Conservation (phyloP, 2,329 filamentous ascomycete species). For the Colletotrichum lindemuthianum region DNA sequence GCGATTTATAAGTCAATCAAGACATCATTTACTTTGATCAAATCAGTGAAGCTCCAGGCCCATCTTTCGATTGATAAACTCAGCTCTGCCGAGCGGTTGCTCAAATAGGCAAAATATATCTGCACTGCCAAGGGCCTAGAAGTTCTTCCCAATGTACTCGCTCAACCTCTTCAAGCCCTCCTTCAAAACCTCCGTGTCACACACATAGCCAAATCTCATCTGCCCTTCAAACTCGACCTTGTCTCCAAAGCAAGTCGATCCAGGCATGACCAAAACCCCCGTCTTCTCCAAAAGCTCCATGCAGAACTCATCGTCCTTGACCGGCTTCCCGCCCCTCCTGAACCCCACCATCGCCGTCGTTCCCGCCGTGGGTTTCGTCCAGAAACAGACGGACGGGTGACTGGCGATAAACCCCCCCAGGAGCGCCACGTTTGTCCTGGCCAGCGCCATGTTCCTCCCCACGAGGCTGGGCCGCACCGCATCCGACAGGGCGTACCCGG, state of each 20-base stretch:
- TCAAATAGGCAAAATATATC: neutral
- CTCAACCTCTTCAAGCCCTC: conserved; percentile 67
- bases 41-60: neutral
- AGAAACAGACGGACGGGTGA: conserved; percentile 71
- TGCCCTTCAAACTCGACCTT: conserved; percentile 75
- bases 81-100: neutral
- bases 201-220: conserved; percentile 81
- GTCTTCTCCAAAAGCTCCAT: conserved; percentile 72
- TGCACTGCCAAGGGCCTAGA: neutral
- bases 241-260: conserved; percentile 76
- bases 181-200: conserved; percentile 73
- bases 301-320: conserved; percentile 79
- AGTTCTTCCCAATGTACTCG: conserved; percentile 47
- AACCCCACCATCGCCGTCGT: conserved; percentile 84
- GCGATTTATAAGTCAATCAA: conserved; percentile 44
- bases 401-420: conserved; percentile 73
- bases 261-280: conserved; percentile 80
- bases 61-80: neutral
- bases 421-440: conserved; percentile 72
- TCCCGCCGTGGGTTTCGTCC: conserved; percentile 79
- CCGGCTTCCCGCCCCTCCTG: conserved; percentile 64
- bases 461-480: conserved; percentile 53
- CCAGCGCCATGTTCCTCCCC: conserved; percentile 72
- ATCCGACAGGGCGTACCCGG: conserved; percentile 74
- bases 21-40: conserved; percentile 31